Percentiles rank a stretch among this genome's conserved stretches.
These are phyloP conservation scores for Nigrospora oryzae DNA, from an alignment of 2,329 filamentous ascomycete genomes.

Conservation along the genomic window DNA sequence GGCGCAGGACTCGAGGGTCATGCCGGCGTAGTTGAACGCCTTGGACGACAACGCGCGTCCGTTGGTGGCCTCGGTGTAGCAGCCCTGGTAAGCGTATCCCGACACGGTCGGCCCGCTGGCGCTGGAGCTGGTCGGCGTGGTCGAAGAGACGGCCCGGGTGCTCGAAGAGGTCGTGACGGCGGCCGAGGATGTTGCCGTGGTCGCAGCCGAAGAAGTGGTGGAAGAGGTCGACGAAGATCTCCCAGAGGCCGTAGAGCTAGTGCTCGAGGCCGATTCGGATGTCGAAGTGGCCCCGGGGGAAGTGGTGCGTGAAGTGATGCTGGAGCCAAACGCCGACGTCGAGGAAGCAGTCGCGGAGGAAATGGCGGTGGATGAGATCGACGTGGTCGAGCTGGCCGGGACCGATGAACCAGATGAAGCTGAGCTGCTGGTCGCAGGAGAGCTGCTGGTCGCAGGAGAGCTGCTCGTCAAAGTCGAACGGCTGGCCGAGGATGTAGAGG, in stretches of 20 bases:
- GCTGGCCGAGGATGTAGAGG: no score
- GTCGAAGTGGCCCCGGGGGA: background rate
- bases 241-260: background rate
- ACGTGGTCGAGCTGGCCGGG: background rate
- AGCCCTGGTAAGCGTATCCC: slow-evolving; percentile 5
- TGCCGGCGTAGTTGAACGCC: slow-evolving; percentile 11
- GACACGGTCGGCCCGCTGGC: background rate
- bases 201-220: background rate
- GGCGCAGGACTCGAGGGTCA: slow-evolving; percentile 29
- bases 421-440: background rate
- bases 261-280: background rate
- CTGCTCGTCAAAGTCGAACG: background rate
- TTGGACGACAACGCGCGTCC: slow-evolving; percentile 1
- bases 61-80: slow-evolving; percentile 2
- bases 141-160: background rate
- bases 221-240: background rate
- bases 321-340: background rate
- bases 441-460: background rate
- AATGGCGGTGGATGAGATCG: background rate
- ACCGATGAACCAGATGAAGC: background rate
- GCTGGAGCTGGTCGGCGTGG: background rate
- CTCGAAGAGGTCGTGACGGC: background rate
- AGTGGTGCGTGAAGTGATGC: no score
- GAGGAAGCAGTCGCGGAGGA: background rate
- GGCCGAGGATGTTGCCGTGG: background rate